Percentiles rank a stretch among this genome's conserved stretches.
These are phyloP conservation scores for Neospermospora avenae DNA, from an alignment of 2,329 filamentous ascomycete species.

Conservation along the genomic window DNA sequence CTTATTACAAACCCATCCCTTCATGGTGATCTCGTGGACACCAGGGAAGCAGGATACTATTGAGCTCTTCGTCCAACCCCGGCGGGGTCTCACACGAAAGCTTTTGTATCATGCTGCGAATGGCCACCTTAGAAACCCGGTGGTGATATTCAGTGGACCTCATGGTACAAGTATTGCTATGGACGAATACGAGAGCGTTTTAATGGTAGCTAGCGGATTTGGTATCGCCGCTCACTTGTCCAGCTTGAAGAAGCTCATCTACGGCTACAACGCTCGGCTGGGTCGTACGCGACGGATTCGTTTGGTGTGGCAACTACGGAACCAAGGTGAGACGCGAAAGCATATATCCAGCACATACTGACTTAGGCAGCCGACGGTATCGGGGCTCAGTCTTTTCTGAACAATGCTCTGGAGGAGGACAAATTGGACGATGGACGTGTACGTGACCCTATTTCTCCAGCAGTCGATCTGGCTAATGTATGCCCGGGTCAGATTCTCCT, in stretches of 20 bases:
- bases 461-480: background rate
- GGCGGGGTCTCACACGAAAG: background rate
- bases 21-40: background rate
- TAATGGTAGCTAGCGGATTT: background rate
- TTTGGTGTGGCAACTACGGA: background rate
- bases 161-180: background rate
- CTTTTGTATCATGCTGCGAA: background rate
- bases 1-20: background rate
- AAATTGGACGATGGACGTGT: background rate
- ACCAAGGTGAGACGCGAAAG: background rate
- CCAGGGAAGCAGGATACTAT: background rate
- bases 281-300: background rate
- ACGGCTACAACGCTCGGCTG: background rate
- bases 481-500: background rate
- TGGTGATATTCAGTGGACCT: background rate
- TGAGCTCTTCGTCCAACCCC: background rate
- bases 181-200: background rate
- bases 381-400: background rate
- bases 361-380: background rate
- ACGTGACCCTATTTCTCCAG: background rate
- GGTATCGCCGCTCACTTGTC: background rate
- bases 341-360: background rate
- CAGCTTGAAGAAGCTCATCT: background rate
- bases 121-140: background rate
- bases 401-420: background rate